Evolutionary conservation across 345 rosid genomes (phyloP).

Genomic region (Odontarrhena argentea): DNA sequence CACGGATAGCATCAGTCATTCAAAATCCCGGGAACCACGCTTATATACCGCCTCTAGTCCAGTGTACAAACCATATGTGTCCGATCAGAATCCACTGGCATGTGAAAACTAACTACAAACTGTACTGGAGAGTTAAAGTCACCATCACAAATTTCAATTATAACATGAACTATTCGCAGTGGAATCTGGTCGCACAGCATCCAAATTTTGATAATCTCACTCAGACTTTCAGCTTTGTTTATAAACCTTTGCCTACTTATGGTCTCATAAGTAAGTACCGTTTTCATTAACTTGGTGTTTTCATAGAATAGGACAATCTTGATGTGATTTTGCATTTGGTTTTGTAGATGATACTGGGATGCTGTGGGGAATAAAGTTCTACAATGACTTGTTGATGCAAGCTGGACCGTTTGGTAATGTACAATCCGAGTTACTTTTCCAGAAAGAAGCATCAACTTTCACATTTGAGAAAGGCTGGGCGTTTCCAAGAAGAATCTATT

Average conservation of each 20-base stretch:
- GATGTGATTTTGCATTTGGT: not conserved
- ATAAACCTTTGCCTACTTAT: slow-evolving; percentile 56
- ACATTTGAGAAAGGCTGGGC: slow-evolving; percentile 80
- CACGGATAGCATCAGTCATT: slow-evolving; percentile 38
- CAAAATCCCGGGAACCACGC: slow-evolving; percentile 36
- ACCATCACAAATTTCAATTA: slow-evolving; percentile 70
- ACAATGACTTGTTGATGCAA: slow-evolving; percentile 66
- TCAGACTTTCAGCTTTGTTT: slow-evolving; percentile 59
- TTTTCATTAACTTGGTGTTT: slow-evolving; percentile 1
- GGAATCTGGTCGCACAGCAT: slow-evolving; percentile 73
- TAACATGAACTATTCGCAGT: slow-evolving; percentile 60
- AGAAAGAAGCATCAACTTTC: slow-evolving; percentile 57
- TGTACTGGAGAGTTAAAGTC: slow-evolving; percentile 70
- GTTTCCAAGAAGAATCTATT: slow-evolving; percentile 69
- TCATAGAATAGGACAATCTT: slow-evolving; percentile 10
- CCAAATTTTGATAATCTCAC: slow-evolving; percentile 66
- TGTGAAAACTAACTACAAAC: slow-evolving; percentile 63
- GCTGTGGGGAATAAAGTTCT: slow-evolving; percentile 66
- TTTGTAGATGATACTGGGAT: slow-evolving; percentile 63
- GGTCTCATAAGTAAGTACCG: slow-evolving; percentile 57
- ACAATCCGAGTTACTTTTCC: slow-evolving; percentile 66
- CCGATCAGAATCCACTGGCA: slow-evolving; percentile 78
- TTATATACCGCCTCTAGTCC: slow-evolving; percentile 51
- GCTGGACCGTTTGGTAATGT: slow-evolving; percentile 63
- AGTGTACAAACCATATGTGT: slow-evolving; percentile 71